Evolutionary conservation across 2,329 filamentous ascomycete species (phyloP), one percentile per base, ranked within the genome.

Genomic region (Tolypocladium sp.): DNA sequence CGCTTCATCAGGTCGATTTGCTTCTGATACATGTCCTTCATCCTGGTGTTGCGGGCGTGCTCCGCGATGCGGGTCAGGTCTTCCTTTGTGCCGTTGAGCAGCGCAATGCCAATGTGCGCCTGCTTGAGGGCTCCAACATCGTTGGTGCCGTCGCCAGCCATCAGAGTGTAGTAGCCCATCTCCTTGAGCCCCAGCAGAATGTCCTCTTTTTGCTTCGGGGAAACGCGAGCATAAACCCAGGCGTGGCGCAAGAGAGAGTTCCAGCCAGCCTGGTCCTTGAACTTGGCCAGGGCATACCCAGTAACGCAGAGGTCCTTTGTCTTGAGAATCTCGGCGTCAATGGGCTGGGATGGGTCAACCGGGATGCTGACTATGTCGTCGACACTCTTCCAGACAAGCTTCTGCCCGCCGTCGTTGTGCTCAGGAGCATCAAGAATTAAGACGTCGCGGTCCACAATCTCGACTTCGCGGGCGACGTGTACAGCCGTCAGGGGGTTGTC

Each of bases 1-100:
- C 93, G 86, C 70, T 89, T 84, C 91, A 99, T 97, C 73, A 99
- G 82, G 54, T 87, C 80, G 59, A 89, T 83, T 73, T 99, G 94
- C 80, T 99, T 97, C 78, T 97, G 91, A 72, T 99, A 99, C 64
- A 99, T 85, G 64, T 97, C 92, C 82, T 97, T 97, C 90, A 99
- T 95, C 81, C 92, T 96, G 46, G 89, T 96, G 73, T 92, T 96
- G 66, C 94, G 89, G 69, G 89, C 88, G 74, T 99, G 92, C 70
- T 97, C 94, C 33, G 90, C 88, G 67, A 99, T 99, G 72, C 88
- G 92, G 59, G 87, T 88, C 58, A 99, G 82, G 71, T 97, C 94
- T 27, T 97, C 90, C 65, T 87, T 88, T 1, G 92, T 95, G 63
- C 94, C 94, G 74, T 99, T 99, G 66, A 99, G 85, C 56, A 99